Evolutionary conservation across 352 stramenopile species (phyloP).

Genomic region (Globisporangium abappressorium): DNA sequence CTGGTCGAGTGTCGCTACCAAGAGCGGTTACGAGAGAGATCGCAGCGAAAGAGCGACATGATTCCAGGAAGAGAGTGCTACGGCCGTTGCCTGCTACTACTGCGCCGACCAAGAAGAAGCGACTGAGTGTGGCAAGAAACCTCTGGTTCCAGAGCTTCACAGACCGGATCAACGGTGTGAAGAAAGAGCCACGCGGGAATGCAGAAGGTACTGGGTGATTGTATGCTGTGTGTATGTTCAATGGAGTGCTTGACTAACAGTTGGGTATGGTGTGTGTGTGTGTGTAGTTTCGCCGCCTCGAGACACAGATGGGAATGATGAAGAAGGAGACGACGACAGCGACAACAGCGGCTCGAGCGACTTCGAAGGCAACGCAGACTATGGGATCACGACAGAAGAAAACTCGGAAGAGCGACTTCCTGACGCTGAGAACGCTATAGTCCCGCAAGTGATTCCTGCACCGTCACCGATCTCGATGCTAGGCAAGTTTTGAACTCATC

Average conservation of each 20-base stretch:
- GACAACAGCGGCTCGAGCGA: background rate
- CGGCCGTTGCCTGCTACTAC: background rate
- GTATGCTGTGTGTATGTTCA: background rate
- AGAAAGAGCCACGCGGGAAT: background rate
- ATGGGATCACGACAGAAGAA: conserved; percentile 13
- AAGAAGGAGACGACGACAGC: background rate
- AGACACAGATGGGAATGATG: background rate
- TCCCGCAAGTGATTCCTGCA: background rate
- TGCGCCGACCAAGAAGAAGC: background rate
- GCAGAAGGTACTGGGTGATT: background rate
- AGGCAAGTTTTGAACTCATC: background rate
- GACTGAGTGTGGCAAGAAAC: background rate
- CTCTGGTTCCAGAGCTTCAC: background rate
- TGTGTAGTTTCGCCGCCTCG: background rate
- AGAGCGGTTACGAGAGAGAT: background rate
- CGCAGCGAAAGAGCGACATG: background rate
- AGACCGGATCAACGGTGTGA: background rate
- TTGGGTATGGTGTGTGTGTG: background rate
- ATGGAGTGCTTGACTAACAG: background rate
- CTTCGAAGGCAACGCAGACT: conserved; percentile 6
- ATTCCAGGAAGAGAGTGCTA: background rate
- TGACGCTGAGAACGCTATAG: background rate
- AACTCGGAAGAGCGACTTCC: conserved; percentile 8
- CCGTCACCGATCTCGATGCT: background rate
- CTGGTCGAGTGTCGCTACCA: background rate